A percentile compares a stretch with the other conserved stretches of the same genome.
These are phyloP conservation scores for Suillus lakei DNA, from an alignment of 768 basidiomycete genomes.

Conservation along the genomic window DNA sequence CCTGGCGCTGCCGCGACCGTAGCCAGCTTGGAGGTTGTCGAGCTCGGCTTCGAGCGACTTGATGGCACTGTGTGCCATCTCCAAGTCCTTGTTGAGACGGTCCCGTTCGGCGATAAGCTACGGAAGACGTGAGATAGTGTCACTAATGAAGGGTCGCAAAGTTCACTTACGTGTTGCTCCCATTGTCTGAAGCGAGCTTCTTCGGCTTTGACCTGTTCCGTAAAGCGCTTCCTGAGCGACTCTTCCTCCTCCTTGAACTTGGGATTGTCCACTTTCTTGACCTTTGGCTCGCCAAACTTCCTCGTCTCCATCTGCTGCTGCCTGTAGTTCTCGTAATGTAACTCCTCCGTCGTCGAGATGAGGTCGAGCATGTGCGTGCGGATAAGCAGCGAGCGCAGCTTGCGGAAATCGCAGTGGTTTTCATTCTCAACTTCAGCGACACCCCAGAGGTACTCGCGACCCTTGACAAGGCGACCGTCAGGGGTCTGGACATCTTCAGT, in stretches of 20 bases:
- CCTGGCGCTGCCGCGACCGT: constrained; percentile 64
- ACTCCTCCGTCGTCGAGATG: constrained; percentile 93
- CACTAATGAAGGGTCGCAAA: neutral
- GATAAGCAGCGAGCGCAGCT: constrained; percentile 92
- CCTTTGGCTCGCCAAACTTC: constrained; percentile 98
- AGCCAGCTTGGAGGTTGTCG: constrained; percentile 87
- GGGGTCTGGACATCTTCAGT: constrained; percentile 91
- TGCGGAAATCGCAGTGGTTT: constrained; percentile 99
- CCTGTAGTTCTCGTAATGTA: constrained; percentile 97
- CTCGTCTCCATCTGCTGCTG: constrained; percentile 99
- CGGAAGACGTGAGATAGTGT: constrained; percentile 21
- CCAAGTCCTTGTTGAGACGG: constrained; percentile 98
- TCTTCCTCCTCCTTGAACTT: constrained; percentile 99
- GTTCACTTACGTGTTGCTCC: constrained; percentile 89
- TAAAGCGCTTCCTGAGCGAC: constrained; percentile 93
- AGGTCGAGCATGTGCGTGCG: constrained; percentile 99
- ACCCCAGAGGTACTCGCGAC: constrained; percentile 99
- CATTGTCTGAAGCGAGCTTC: constrained; percentile 98
- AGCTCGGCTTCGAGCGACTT: constrained; percentile 91
- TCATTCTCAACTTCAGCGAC: constrained; percentile 99
- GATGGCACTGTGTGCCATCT: constrained; percentile 89
- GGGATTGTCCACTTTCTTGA: constrained; percentile 98
- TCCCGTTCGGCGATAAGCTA: constrained; percentile 98
- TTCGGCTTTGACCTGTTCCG: constrained; percentile 99
- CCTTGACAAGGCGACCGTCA: constrained; percentile 94